Evolutionary conservation across 768 basidiomycete genomes (phyloP), one percentile per base, ranked within the genome.

Genomic region (Trametes elegans): DNA sequence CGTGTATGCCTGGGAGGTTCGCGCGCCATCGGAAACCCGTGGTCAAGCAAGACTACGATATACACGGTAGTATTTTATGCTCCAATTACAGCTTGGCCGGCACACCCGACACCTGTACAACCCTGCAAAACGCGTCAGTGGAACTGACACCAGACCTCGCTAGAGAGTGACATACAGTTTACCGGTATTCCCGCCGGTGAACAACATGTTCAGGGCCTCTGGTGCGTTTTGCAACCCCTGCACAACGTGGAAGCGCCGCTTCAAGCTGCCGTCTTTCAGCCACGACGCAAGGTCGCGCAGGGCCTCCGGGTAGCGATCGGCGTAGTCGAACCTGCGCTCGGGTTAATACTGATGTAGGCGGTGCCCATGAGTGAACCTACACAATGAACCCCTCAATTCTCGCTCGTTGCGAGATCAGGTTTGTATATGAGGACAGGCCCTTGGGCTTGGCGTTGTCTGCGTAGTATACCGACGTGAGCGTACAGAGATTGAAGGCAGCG

Each of bases 311-410:
- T 76, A 93, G 51, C 82, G 76, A 0, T 75, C 57, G 0, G 66
- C 75, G 67, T 93, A 94, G 71, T 98, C 93, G 56, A 91, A 77
- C 8, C 90, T 90, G 61, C 45, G 56, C 44, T 4, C 19, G 18
- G 19, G 13, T 19, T 21, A 5, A 29, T 19, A 24, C 13, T 3
- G 7, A 28, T 1, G 35, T 3, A 41, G 42, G 23, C 57, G 55
- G 39, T 7, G 34, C 31, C 19, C 13, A 28, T 23, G 47, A 42
- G 16, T 26, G n/a, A 14, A 67, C 83, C 43, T 65, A 88, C 85
- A 91, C 79, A 62, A 95, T 75, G 72, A 93, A 97, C 7, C 95
- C 95, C 65, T 89, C 76, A 1, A 98, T 82, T 35, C 76, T 87
- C 14, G 89, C 91, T 38, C 93, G 81, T 65, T 88, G 85, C 0